A percentile compares a stretch with the other conserved stretches of the same genome.
Conservation (phyloP, 768 basidiomycete species). For the Chalciporus sphaerocephalus region DNA sequence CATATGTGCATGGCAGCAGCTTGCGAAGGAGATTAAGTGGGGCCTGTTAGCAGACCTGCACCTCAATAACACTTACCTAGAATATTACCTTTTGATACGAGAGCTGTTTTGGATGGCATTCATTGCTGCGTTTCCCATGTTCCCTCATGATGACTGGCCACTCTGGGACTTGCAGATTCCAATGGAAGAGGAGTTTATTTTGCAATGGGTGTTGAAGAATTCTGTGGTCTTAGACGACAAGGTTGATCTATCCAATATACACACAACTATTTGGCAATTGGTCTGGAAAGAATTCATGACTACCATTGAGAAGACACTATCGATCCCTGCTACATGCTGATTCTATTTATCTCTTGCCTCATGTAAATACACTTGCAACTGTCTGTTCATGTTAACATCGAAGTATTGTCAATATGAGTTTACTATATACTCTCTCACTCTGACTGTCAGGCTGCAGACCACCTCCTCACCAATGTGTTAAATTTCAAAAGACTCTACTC, state of each 20-base stretch:
- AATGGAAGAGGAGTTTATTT: constrained; percentile 4
- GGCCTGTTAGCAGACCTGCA: not conserved
- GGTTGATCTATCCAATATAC: too few species aligned
- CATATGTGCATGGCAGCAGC: not conserved
- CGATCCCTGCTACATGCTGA: too few species aligned
- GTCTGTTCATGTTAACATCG: too few species aligned
- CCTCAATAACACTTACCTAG: not conserved
- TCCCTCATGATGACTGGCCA: constrained; percentile 7
- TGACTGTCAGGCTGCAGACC: too few species aligned
- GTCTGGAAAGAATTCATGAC: too few species aligned
- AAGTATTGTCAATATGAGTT: too few species aligned
- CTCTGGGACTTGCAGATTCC: constrained; percentile 4
- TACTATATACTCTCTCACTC: too few species aligned
- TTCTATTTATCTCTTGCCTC: too few species aligned
- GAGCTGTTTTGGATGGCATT: constrained; percentile 12
- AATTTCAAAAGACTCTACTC: constrained; percentile 50
- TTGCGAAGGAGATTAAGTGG: not conserved
- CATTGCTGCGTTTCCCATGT: constrained; percentile 3
- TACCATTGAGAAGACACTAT: too few species aligned
- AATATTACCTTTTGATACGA: not conserved
- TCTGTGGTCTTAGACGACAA: too few species aligned
- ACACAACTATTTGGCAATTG: too few species aligned
- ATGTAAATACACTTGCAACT: too few species aligned
- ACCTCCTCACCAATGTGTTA: constrained; percentile 46
- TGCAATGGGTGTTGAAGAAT: constrained; percentile 2